Evolutionary conservation across 345 rosid genomes (phyloP).

Genomic region (Nephelium lappaceum): DNA sequence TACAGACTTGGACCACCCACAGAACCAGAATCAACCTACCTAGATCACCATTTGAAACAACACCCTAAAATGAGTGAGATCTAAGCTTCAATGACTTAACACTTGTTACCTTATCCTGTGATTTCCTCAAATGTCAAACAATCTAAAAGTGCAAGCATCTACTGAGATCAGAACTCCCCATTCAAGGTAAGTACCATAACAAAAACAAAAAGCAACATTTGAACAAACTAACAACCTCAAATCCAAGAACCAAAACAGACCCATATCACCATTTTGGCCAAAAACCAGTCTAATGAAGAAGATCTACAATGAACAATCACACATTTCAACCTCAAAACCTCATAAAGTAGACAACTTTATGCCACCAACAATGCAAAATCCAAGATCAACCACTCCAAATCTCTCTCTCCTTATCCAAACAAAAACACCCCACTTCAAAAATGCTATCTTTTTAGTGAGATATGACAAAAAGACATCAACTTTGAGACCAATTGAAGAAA

Average conservation of each 20-base stretch:
- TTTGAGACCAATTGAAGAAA: slow-evolving; percentile 18
- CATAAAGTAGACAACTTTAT: not conserved
- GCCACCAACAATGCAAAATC: slow-evolving; percentile 2
- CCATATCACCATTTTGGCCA: slow-evolving; percentile 19
- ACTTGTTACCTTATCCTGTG: not conserved
- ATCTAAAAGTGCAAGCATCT: not conserved
- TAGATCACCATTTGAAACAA: not conserved
- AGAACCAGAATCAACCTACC: not conserved
- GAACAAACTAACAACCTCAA: slow-evolving; percentile 16
- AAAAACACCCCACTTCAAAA: not conserved
- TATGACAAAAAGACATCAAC: not conserved
- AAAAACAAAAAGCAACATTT: not conserved
- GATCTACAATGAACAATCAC: slow-evolving; percentile 26
- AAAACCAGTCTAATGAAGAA: slow-evolving; percentile 28
- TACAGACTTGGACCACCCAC: not conserved
- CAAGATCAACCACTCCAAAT: not conserved
- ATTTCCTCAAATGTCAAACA: slow-evolving; percentile 2
- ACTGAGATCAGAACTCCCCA: not conserved
- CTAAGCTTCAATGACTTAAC: not conserved
- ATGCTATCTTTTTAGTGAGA: not conserved
- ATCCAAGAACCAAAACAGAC: slow-evolving; percentile 27
- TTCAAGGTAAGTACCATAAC: not conserved
- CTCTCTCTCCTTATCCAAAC: not conserved
- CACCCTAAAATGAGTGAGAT: slow-evolving; percentile 5
- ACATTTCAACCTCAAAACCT: slow-evolving; percentile 5